Conservation (phyloP, 257 asterid genomes). For the Forsythia suspensa region DNA sequence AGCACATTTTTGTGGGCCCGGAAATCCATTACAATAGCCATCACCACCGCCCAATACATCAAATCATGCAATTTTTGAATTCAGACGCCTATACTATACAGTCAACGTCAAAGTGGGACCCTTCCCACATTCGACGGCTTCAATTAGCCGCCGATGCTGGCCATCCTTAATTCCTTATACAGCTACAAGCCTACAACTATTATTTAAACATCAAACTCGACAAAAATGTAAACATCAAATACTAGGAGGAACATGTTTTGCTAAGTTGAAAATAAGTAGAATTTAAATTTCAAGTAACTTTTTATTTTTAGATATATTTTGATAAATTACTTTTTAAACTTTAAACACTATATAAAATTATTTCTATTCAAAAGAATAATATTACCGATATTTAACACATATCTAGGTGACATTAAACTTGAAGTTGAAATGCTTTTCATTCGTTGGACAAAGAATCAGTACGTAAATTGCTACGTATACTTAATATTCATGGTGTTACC, state of each 20-base stretch:
- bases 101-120: neutral
- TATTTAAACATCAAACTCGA: too few relatives aligned
- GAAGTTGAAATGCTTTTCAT: too few relatives aligned
- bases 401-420: too few relatives aligned
- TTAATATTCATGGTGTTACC: too few relatives aligned
- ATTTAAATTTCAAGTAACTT: too few relatives aligned
- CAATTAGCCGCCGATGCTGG: neutral
- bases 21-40: neutral
- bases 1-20: neutral
- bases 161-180: neutral
- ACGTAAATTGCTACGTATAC: too few relatives aligned
- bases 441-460: too few relatives aligned
- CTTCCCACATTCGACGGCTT: neutral
- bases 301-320: too few relatives aligned
- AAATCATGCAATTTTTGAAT: neutral
- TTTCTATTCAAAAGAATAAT: too few relatives aligned
- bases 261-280: neutral
- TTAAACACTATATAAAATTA: too few relatives aligned
- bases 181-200: neutral
- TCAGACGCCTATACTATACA: neutral
- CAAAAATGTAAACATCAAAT: neutral
- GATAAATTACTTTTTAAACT: too few relatives aligned
- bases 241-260: neutral
- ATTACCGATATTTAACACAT: too few relatives aligned
- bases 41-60: neutral